phyloP scores from a whole-genome alignment of 306 rosid genomes.

The Vigna radiata region DNA sequence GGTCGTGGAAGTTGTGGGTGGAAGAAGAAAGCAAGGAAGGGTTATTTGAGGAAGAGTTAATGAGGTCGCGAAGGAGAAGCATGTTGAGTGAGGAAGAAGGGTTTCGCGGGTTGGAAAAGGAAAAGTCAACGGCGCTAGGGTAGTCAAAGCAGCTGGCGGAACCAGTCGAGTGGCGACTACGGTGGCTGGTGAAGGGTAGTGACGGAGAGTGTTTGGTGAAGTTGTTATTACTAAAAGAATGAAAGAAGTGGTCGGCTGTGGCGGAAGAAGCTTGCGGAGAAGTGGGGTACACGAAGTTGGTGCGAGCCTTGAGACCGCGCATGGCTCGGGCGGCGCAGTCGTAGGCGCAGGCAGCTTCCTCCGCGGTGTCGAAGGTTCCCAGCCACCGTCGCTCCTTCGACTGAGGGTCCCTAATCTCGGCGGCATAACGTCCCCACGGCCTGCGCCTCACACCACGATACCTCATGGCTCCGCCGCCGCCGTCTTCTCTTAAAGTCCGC shows the following conservation, averaged over 20 bases:
- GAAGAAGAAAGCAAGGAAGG: constrained; percentile 31
- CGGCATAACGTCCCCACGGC: constrained; percentile 99
- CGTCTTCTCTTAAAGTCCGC: constrained; percentile 48
- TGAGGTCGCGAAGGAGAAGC: constrained; percentile 61
- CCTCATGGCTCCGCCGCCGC: constrained; percentile 45
- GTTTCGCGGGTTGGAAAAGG: constrained; percentile 32
- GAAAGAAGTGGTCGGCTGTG: constrained; percentile 38
- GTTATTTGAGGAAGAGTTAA: constrained; percentile 47
- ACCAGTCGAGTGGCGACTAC: constrained; percentile 38
- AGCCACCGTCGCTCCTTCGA: constrained; percentile 95
- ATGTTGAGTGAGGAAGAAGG: constrained; percentile 51
- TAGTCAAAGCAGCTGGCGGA: constrained; percentile 38
- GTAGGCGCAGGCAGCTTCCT: constrained; percentile 96
- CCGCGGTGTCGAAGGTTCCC: constrained; percentile 96
- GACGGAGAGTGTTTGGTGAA: constrained; percentile 48
- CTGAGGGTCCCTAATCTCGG: constrained; percentile 93
- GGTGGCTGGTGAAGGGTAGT: not conserved
- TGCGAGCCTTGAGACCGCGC: constrained; percentile 91
- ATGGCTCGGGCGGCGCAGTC: constrained; percentile 95
- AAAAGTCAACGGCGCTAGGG: constrained; percentile 27
- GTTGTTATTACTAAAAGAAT: constrained; percentile 42
- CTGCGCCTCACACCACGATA: constrained; percentile 97
- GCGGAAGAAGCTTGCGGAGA: constrained; percentile 37
- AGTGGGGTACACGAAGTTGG: constrained; percentile 76
- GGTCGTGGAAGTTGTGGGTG: constrained; percentile 36